Base-by-base conservation (phyloP, 352 stramenopile species). In the Globisporangium cylindrosporum region DNA sequence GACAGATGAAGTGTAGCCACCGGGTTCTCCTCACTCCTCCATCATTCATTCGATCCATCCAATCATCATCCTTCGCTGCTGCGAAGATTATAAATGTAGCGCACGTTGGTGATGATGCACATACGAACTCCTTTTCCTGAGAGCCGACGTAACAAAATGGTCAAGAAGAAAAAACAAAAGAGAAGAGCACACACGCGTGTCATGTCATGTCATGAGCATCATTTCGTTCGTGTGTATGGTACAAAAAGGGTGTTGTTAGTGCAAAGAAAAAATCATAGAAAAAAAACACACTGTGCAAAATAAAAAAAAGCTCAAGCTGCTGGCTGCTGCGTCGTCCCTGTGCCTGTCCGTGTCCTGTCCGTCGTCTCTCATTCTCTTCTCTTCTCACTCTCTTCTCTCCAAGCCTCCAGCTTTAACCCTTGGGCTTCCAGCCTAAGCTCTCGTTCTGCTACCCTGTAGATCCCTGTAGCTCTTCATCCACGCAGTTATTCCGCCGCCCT, bases 211-310 rank as follows among this genome's bases (percentile, higher is more conserved):
- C 43, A 12, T 51, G 43, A n/a, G n/a, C 43, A 49, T n/a, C 7
- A 49, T 49, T 51, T 25, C 38, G 18, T 56, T 20, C 29, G 20
- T 25, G 41, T 65, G 41, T 68, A 68, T 68, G 54, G 62, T 68
- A 68, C 62, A 66, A 66, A 66, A 55, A 59, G 60, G 46, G 36
- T 65, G n/a, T 51, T 49, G 24, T 60, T 60, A 49, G 34, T 64
- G 34, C 20, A 68, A 59, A 48, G 18, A 29, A 48, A 25, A 29
- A 46, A 14, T 55, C 55, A 68, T 54, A 53, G 24, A 60, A 54
- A 65, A 65, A 41, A 66, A 65, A 43, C 56, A 61, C 56, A 56
- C 48, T 18, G 18, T 29, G 56, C 56, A 55, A 57, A 56, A 65
- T 43, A 29, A 51, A 57, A 64, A 64, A 65, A 65, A 51, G 43